phyloP scores from a whole-genome alignment of 495 filamentous ascomycete genomes.

The Hypomontagnella submonticulosa region DNA sequence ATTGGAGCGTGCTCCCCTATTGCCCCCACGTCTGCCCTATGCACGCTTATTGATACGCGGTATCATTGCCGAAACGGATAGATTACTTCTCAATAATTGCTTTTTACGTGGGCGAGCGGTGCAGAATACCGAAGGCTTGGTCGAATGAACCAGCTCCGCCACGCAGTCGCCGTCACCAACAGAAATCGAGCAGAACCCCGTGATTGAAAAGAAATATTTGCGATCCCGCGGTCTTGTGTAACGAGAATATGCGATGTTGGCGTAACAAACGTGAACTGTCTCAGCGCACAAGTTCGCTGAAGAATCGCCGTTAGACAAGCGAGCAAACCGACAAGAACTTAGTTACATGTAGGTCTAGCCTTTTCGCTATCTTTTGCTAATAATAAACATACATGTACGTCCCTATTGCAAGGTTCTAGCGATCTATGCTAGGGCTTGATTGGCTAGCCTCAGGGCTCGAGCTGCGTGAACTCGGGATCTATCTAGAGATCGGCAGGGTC shows the following conservation, averaged over 20 bases:
- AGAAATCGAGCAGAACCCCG: background rate
- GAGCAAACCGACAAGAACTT: no score
- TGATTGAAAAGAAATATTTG: no score
- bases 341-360: slow-evolving; percentile 15
- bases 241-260: background rate
- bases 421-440: slow-evolving; percentile 18
- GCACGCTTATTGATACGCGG: slow-evolving; percentile 10
- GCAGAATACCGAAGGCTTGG: background rate
- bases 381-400: background rate
- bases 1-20: slow-evolving; percentile 20
- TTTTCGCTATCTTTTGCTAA: slow-evolving; percentile 9
- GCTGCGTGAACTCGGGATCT: slow-evolving; percentile 25
- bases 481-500: slow-evolving; percentile 33
- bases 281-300: slow-evolving; percentile 5
- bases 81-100: slow-evolving; percentile 21
- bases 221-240: background rate
- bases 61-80: slow-evolving; percentile 34
- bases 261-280: slow-evolving; percentile 8
- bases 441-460: slow-evolving; percentile 19
- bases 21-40: slow-evolving; percentile 22
- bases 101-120: slow-evolving; percentile 1
- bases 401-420: slow-evolving; percentile 16
- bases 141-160: slow-evolving; percentile 9
- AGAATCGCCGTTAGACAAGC: no score
- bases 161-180: slow-evolving; percentile 10